Evolutionary conservation across 1,284 basidiomycete genomes (phyloP).

Genomic region (Cystobasidium pallidum): DNA sequence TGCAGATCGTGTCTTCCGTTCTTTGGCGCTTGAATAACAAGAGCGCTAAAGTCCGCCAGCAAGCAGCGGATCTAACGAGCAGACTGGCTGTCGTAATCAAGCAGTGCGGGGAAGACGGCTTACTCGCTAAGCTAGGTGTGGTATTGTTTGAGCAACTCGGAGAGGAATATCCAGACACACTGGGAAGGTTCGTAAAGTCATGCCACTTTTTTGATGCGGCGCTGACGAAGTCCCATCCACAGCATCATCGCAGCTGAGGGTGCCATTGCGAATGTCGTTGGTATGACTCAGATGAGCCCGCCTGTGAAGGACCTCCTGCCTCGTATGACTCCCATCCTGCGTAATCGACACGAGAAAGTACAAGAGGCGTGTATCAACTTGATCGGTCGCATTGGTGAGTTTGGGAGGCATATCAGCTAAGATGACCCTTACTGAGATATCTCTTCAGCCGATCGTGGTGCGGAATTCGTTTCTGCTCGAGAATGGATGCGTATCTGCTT

Average conservation of each 20-base stretch:
- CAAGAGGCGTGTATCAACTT: conserved; percentile 99
- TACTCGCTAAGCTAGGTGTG: conserved; percentile 93
- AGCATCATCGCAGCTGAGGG: conserved; percentile 98
- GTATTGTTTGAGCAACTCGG: conserved; percentile 98
- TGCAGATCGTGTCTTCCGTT: conserved; percentile 98
- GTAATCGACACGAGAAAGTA: conserved; percentile 98
- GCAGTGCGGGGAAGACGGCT: conserved; percentile 94
- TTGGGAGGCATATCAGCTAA: neutral
- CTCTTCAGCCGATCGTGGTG: conserved; percentile 85
- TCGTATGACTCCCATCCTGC: conserved; percentile 98
- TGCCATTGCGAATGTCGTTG: conserved; percentile 98
- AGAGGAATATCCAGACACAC: conserved; percentile 98
- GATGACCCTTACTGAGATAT: neutral
- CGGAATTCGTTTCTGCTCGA: conserved; percentile 95
- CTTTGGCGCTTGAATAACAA: conserved; percentile 99
- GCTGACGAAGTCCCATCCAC: conserved; percentile 15
- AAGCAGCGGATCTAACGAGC: conserved; percentile 94
- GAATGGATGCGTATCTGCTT: conserved; percentile 99
- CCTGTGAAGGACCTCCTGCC: conserved; percentile 97
- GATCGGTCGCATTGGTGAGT: conserved; percentile 90
- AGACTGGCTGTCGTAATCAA: conserved; percentile 97
- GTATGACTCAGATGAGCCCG: conserved; percentile 99
- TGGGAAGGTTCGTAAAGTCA: conserved; percentile 65
- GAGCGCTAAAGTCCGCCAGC: conserved; percentile 97
- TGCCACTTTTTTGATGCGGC: neutral